These are phyloP conservation scores for Bothriochloa decipiens DNA, from an alignment of 176 grass and related monocot genomes.

Conservation along the genomic window DNA sequence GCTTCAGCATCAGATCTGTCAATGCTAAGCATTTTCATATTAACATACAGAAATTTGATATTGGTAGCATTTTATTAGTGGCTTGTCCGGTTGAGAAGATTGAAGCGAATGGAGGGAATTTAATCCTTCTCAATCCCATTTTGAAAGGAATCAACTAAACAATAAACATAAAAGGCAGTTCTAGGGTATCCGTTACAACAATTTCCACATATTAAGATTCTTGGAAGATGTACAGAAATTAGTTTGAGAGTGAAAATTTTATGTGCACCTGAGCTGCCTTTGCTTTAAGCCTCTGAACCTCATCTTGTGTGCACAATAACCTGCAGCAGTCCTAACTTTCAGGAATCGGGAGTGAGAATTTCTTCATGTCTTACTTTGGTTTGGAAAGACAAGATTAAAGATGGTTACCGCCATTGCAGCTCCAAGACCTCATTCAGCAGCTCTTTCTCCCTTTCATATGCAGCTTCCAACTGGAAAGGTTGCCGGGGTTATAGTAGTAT, in stretches of 20 bases:
- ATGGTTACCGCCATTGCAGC: constrained; percentile 81
- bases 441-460: constrained; percentile 86
- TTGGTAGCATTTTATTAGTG: neutral
- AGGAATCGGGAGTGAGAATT: constrained; percentile 9
- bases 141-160: neutral
- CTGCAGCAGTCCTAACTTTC: constrained; percentile 46
- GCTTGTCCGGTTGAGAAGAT: neutral
- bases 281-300: constrained; percentile 83
- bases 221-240: neutral
- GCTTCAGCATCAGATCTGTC: constrained; percentile 45
- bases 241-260: constrained; percentile 6
- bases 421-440: constrained; percentile 71
- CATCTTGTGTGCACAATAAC: constrained; percentile 72
- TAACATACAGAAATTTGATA: constrained; percentile 9
- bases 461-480: constrained; percentile 74
- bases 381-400: constrained; percentile 17
- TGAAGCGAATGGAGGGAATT: neutral
- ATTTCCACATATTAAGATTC: neutral
- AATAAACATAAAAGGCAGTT: no score
- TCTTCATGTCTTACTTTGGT: constrained; percentile 1
- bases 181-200: neutral
- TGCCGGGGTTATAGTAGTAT: neutral
- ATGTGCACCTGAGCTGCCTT: constrained; percentile 58
- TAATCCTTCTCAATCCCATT: neutral
- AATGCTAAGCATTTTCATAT: constrained; percentile 17